A percentile compares a stretch with the other conserved stretches of the same genome.
These are phyloP conservation scores for Pseudozyma pruni DNA, from an alignment of 1,284 basidiomycete genomes.

Conservation along the genomic window DNA sequence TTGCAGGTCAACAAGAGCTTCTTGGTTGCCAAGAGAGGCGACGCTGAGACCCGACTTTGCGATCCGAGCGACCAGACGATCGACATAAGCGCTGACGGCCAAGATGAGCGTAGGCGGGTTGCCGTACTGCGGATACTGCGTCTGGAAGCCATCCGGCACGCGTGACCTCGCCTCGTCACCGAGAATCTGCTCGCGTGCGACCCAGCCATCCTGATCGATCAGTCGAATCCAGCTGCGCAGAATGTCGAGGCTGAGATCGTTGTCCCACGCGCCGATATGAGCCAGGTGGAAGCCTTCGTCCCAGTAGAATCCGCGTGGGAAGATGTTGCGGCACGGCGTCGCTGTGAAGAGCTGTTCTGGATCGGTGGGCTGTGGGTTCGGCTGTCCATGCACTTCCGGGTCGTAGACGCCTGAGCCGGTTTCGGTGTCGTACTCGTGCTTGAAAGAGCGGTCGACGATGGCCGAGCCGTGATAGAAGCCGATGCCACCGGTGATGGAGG, in stretches of 20 bases:
- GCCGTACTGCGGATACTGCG: slow-evolving; percentile 89
- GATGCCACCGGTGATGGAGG: slow-evolving; percentile 88
- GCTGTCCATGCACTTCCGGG: slow-evolving; percentile 44
- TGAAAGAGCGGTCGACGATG: slow-evolving; percentile 83
- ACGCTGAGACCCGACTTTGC: slow-evolving; percentile 26
- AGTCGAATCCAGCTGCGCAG: slow-evolving; percentile 87
- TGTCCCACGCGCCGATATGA: slow-evolving; percentile 90
- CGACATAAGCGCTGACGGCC: slow-evolving; percentile 87
- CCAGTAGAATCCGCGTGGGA: slow-evolving; percentile 97
- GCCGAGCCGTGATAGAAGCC: slow-evolving; percentile 94
- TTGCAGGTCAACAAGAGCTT: slow-evolving; percentile 11
- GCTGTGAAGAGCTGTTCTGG: slow-evolving; percentile 79
- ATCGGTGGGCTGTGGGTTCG: slow-evolving; percentile 71
- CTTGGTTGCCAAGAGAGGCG: slow-evolving; percentile 18
- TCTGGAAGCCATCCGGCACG: slow-evolving; percentile 84
- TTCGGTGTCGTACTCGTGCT: slow-evolving; percentile 82
- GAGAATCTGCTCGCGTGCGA: slow-evolving; percentile 91
- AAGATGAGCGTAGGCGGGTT: slow-evolving; percentile 93
- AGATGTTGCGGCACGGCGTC: slow-evolving; percentile 92
- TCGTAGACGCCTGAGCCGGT: slow-evolving; percentile 51
- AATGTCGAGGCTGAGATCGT: slow-evolving; percentile 88
- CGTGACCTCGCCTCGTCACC: slow-evolving; percentile 87
- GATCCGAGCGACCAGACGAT: slow-evolving; percentile 73
- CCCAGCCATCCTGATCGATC: slow-evolving; percentile 93
- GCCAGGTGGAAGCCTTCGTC: slow-evolving; percentile 95